A percentile compares a stretch with the other conserved stretches of the same genome.
Conservation (phyloP, 305 asterid genomes). For the Petunia hybrid region DNA sequence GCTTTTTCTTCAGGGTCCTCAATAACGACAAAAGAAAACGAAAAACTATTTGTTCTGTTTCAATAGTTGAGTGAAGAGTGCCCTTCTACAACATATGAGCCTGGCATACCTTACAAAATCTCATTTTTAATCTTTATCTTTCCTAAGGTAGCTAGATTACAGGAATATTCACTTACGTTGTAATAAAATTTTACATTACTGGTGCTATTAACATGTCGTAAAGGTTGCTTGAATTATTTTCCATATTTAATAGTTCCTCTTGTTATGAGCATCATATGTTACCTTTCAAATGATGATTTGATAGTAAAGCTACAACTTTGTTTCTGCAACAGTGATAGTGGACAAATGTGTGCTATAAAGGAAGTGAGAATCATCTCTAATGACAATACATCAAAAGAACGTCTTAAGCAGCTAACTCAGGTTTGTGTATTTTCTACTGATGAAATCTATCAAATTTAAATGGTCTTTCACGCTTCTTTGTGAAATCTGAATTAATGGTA, state of each 20-base stretch:
- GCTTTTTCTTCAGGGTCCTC: not conserved
- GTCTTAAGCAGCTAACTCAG: slow-evolving; percentile 94
- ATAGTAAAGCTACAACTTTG: not conserved
- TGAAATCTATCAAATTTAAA: not conserved
- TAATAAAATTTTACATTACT: too few relatives aligned
- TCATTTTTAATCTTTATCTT: not conserved
- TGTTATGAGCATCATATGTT: too few relatives aligned
- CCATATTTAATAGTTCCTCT: too few relatives aligned
- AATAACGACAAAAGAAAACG: too few relatives aligned
- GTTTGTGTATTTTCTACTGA: slow-evolving; percentile 41
- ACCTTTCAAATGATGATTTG: too few relatives aligned
- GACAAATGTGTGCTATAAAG: slow-evolving; percentile 97
- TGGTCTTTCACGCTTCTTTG: not conserved
- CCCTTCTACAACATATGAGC: too few relatives aligned
- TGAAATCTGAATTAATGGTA: not conserved
- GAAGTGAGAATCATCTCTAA: slow-evolving; percentile 84
- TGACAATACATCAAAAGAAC: slow-evolving; percentile 82
- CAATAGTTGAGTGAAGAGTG: too few relatives aligned
- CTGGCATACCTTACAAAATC: too few relatives aligned
- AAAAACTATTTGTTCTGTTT: too few relatives aligned
- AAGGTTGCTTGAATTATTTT: too few relatives aligned
- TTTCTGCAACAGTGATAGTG: slow-evolving; percentile 72
- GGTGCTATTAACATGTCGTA: too few relatives aligned
- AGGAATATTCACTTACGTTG: too few relatives aligned
- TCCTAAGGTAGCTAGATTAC: not conserved